phyloP scores from a whole-genome alignment of 352 stramenopile species.

The Phytophthora uliginosa region DNA sequence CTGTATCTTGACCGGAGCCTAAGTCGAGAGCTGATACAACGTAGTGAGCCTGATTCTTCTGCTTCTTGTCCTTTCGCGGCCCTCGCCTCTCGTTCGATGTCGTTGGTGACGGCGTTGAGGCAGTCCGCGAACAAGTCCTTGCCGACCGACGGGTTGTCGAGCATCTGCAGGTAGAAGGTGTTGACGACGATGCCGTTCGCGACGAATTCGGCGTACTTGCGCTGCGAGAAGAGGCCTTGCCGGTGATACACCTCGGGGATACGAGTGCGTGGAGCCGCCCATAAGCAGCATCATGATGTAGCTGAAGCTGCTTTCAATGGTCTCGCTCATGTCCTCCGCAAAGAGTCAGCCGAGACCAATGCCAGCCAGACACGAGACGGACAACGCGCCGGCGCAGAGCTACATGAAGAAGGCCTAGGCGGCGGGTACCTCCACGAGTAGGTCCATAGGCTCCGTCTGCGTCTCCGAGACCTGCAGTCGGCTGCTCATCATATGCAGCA shows the following conservation, averaged over 20 bases:
- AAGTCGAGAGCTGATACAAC: conserved; percentile 54
- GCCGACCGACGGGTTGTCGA: conserved; percentile 63
- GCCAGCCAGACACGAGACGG: conserved; percentile 50
- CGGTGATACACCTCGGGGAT: conserved; percentile 89
- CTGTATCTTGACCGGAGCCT: conserved; percentile 12
- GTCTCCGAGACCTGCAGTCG: conserved; percentile 42
- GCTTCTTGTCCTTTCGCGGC: not conserved
- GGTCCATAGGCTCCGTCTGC: conserved; percentile 46
- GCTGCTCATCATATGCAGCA: conserved; percentile 42
- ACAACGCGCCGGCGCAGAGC: conserved; percentile 49
- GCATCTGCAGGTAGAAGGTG: conserved; percentile 85
- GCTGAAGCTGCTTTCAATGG: conserved; percentile 30
- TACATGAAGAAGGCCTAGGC: conserved; percentile 87
- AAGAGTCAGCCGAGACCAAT: conserved; percentile 42
- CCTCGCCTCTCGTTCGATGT: conserved; percentile 45
- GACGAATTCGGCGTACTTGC: conserved; percentile 90
- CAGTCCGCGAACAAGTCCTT: conserved; percentile 74
- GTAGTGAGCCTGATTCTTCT: conserved; percentile 65
- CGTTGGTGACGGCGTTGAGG: conserved; percentile 67
- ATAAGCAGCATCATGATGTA: conserved; percentile 53
- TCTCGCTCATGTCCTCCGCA: conserved; percentile 12
- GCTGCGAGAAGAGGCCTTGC: conserved; percentile 83
- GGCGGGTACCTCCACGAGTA: conserved; percentile 73
- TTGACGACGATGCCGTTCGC: conserved; percentile 89
- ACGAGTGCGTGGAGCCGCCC: conserved; percentile 83